Evolutionary conservation across 2,329 filamentous ascomycete species (phyloP).

Genomic region (Nemania sp.): DNA sequence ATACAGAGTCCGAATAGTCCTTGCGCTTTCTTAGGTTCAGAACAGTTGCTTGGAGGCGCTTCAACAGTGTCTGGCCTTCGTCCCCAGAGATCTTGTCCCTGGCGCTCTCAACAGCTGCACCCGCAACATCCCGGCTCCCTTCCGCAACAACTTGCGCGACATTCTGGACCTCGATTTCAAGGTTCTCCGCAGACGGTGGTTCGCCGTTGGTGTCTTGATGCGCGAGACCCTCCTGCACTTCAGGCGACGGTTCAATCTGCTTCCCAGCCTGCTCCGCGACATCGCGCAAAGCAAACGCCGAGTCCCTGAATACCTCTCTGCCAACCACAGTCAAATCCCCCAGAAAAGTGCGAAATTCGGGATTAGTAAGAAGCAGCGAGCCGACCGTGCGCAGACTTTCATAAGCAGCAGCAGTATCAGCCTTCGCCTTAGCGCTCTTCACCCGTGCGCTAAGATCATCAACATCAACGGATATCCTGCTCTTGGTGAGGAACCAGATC

Average conservation of each 20-base stretch:
- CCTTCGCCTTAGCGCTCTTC: slow-evolving; percentile 72
- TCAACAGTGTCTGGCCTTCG: slow-evolving; percentile 78
- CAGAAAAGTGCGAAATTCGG: slow-evolving; percentile 88
- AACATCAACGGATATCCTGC: slow-evolving; percentile 76
- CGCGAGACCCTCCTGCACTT: slow-evolving; percentile 68
- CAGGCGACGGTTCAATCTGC: slow-evolving; percentile 75
- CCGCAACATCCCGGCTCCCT: slow-evolving; percentile 47
- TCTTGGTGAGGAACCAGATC: slow-evolving; percentile 83
- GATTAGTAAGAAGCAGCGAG: slow-evolving; percentile 87
- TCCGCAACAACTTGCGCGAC: slow-evolving; percentile 68
- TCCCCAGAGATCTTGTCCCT: slow-evolving; percentile 78
- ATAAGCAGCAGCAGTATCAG: slow-evolving; percentile 80
- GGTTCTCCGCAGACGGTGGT: slow-evolving; percentile 70
- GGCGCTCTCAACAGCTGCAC: slow-evolving; percentile 72
- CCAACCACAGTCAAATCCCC: slow-evolving; percentile 83
- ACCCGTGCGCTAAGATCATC: slow-evolving; percentile 72
- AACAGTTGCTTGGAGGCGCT: slow-evolving; percentile 82
- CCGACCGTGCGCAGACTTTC: slow-evolving; percentile 85
- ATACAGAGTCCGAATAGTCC: slow-evolving; percentile 90
- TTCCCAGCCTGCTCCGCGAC: slow-evolving; percentile 81
- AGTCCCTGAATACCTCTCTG: slow-evolving; percentile 87
- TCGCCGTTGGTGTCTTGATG: slow-evolving; percentile 49
- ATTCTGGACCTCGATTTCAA: slow-evolving; percentile 68
- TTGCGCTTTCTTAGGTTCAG: slow-evolving; percentile 77
- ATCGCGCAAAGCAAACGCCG: slow-evolving; percentile 81